Evolutionary conservation across 1,284 basidiomycete species (phyloP), one percentile per base, ranked within the genome.

Genomic region (Ustilago curta): DNA sequence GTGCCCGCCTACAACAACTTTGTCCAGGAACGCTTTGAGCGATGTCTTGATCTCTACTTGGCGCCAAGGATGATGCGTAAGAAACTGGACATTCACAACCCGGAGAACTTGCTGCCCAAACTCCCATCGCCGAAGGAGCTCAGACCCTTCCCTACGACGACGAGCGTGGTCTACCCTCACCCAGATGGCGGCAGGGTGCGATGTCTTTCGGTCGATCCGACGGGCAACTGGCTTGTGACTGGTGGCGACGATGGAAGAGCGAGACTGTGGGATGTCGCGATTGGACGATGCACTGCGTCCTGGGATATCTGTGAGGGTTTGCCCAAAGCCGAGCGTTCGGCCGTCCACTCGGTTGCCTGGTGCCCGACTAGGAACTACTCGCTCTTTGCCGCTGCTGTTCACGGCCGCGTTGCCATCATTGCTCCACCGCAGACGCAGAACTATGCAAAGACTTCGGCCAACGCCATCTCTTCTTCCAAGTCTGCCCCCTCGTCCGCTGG

Each of bases 21-120:
- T 85, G 93, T 99, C 73, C 93, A 96, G 85, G 92, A 99, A 81
- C 90, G 95, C 54, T 98, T 99, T 86, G 91, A 91, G 81, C 91
- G 97, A 29, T 95, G 97, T 85, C 89, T 99, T 39, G 97, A 99
- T 86, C 88, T 99, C 43, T 99, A 99, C 86, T 90, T 99, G 50
- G 97, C 97, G 7, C 97, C 97, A 40, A 90, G 97, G 54, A 91
- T 97, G 78, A 79, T 82, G 59, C 74, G 86, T 25, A 68, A 78
- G 69, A 75, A 80, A 48, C 48, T 84, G 54, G 81, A 84, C 37
- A 84, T 87, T 51, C 80, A 82, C 47, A 84, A 86, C 56, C 94
- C 97, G 0, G 91, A 92, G 76, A 92, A 91, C 64, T 88, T 99
- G 27, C 91, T 99, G 54, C 97, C 97, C 43, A 95, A 97, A 86